phyloP scores from a whole-genome alignment of 73 alveolate genomes.

The Paramecium primaurelia region DNA sequence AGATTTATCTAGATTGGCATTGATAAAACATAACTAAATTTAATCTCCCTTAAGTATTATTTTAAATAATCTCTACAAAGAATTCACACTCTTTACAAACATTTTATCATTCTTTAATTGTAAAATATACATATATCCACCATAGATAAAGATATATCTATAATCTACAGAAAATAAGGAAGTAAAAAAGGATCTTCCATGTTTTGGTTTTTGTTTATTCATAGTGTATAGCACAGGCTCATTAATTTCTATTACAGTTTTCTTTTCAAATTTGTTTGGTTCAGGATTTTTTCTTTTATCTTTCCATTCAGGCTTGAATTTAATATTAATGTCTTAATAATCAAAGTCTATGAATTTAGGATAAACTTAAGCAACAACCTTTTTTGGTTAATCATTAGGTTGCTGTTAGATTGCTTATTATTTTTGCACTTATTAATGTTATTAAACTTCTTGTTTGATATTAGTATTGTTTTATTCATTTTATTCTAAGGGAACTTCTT shows the following conservation, averaged over 20 bases:
- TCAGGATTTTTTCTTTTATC: background rate
- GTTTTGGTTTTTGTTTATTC: slow-evolving; percentile 13
- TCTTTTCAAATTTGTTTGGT: background rate
- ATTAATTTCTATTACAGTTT: background rate
- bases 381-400: background rate
- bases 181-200: slow-evolving; percentile 25
- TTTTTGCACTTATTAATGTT: background rate
- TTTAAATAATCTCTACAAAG: background rate
- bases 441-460: background rate
- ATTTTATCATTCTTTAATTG: background rate
- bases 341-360: background rate
- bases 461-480: background rate
- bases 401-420: background rate
- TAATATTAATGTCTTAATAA: slow-evolving; percentile 23
- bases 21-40: background rate
- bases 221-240: slow-evolving; percentile 27
- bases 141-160: background rate
- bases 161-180: slow-evolving; percentile 10
- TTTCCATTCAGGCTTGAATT: slow-evolving; percentile 8
- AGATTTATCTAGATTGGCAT: background rate
- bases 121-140: background rate
- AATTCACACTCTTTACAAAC: background rate
- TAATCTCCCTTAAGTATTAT: background rate
- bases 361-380: background rate
- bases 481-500: background rate